Percentiles rank a stretch among this genome's conserved stretches.
Evolutionary conservation across 192 early-diverging fungal species (phyloP).

Genomic region (Backusella morwellensis): DNA sequence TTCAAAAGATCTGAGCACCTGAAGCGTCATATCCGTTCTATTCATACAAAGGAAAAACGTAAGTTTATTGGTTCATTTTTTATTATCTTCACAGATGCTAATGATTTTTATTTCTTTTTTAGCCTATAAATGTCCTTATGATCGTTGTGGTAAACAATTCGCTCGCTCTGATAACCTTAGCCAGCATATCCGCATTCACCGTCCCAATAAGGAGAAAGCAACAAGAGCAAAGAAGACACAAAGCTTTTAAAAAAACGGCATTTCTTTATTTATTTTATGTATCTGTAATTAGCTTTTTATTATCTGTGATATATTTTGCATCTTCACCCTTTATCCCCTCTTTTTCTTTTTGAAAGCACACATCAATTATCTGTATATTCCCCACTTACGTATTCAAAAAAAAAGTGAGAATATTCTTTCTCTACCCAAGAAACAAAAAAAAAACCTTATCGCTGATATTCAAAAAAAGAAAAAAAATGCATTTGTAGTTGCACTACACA

Average conservation of each 20-base stretch:
- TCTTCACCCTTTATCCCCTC: background rate
- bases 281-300: background rate
- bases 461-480: background rate
- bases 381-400: background rate
- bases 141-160: slow-evolving; percentile 47
- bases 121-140: slow-evolving; percentile 49
- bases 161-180: slow-evolving; percentile 52
- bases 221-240: background rate
- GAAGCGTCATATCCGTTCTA: slow-evolving; percentile 56
- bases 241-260: background rate
- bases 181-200: slow-evolving; percentile 55
- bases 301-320: background rate
- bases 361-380: background rate
- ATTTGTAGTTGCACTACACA: background rate
- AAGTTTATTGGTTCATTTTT: background rate
- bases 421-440: background rate
- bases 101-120: background rate
- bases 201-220: slow-evolving; percentile 20
- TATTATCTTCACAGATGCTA: background rate
- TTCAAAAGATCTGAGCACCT: slow-evolving; percentile 60
- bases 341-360: background rate
- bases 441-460: background rate
- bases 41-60: slow-evolving; percentile 58
- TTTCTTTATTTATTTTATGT: background rate
- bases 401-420: background rate